phyloP scores from a whole-genome alignment of 345 rosid species.

The Camelina laxa region DNA sequence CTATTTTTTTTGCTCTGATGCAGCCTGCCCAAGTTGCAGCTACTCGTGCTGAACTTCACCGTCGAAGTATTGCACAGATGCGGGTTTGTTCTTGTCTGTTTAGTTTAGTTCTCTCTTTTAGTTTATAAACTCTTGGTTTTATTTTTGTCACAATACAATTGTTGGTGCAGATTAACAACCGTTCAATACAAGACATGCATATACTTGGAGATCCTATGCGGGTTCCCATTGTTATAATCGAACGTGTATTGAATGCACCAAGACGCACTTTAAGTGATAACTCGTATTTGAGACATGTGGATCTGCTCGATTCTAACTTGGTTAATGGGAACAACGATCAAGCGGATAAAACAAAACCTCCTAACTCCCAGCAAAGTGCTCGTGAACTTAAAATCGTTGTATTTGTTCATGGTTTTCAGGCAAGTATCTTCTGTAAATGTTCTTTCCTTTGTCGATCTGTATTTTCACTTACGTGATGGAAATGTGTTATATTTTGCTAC shows the following conservation, averaged over 20 bases:
- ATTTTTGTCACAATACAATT: constrained; percentile 17
- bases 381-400: constrained; percentile 74
- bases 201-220: constrained; percentile 83
- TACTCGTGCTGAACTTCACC: constrained; percentile 92
- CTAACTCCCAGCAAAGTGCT: constrained; percentile 44
- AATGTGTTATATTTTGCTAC: not conserved
- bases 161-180: constrained; percentile 76
- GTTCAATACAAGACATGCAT: constrained; percentile 89
- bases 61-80: constrained; percentile 96
- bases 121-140: constrained; percentile 4
- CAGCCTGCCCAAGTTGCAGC: constrained; percentile 88
- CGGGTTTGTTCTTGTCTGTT: constrained; percentile 56
- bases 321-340: constrained; percentile 41
- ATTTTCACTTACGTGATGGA: not conserved
- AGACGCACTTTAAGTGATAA: constrained; percentile 79
- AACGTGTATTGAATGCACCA: constrained; percentile 87
- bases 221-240: constrained; percentile 81
- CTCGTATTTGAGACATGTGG: constrained; percentile 71
- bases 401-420: constrained; percentile 99
- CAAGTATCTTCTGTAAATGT: constrained; percentile 39
- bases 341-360: constrained; percentile 43
- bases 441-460: not conserved
- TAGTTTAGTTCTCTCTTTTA: constrained; percentile 12
- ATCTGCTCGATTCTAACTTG: constrained; percentile 51
- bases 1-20: constrained; percentile 26